Evolutionary conservation across 805 yeast genomes (phyloP), one percentile per base, ranked within the genome.

Genomic region (Saitoella complicata): DNA sequence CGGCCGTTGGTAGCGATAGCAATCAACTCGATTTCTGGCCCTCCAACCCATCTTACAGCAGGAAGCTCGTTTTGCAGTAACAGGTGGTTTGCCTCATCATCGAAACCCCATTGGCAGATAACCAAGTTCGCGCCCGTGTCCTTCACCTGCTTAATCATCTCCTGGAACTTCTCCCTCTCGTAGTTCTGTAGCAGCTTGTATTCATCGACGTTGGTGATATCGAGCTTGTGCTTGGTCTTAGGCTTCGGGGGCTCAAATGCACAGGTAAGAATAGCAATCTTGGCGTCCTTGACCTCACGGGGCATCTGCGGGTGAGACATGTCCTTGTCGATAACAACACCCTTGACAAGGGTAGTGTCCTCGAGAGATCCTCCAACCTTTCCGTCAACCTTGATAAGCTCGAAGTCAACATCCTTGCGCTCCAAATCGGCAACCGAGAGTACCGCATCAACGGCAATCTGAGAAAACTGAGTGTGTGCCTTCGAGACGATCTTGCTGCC

Each of bases 211-310:
- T 81, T 66, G 10, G 88, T 75, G 51, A 88, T 88, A 61, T 88
- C 95, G 56, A 88, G 71, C 71, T 88, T 88, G 68, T 88, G 98
- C 67, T 91, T 91, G 29, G 99, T 91, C 69, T 91, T 91, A 54
- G 99, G 99, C 67, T 91, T 91, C 56, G 99, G 99, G 37, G 99
- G 99, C 69, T 91, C 99, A 60, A 91, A 91, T 55, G 99, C 97
- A 68, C 97, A 88, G 2, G 99, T 91, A 59, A 91, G 71, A 53
- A 91, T 88, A 41, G 97, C 97, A 49, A 91, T 72, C 61, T 83
- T 85, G 51, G 85, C 94, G 62, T 86, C 80, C 48, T 69, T 59
- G 40, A 88, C 72, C 44, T 63, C 61, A 58, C 84, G 84, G 43
- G 95, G 91, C 98, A 91, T 91, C 65, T 91, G 99, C 4, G 97